Evolutionary conservation across 106 monocot genomes (phyloP).

Genomic region (Vanilla planifolia): DNA sequence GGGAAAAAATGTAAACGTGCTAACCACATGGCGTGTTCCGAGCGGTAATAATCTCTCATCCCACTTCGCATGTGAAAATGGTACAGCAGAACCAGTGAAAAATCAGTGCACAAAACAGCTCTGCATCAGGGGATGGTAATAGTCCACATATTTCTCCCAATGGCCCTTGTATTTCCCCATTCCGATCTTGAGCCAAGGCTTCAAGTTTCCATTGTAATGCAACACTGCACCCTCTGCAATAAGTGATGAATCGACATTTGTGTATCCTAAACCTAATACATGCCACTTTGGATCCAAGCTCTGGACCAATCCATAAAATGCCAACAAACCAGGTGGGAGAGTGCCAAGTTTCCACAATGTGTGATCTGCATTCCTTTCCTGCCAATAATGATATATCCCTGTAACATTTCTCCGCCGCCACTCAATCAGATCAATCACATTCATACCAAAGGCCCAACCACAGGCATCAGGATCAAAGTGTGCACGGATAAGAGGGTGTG

Average conservation of each 20-base stretch:
- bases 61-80: no score
- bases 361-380: conserved; percentile 26
- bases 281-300: conserved; percentile 30
- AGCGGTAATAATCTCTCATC: no score
- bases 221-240: conserved; percentile 22
- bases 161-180: conserved; percentile 25
- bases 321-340: conserved; percentile 25
- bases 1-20: no score
- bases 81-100: not conserved
- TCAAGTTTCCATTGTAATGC: conserved; percentile 35
- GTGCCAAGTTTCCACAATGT: conserved; percentile 29
- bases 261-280: conserved; percentile 23
- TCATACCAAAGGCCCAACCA: conserved; percentile 39
- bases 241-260: conserved; percentile 12
- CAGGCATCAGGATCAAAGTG: conserved; percentile 26
- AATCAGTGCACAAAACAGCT: conserved; percentile 21
- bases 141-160: conserved; percentile 28
- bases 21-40: no score
- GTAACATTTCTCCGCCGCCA: conserved; percentile 26
- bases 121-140: conserved; percentile 28
- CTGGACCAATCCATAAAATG: conserved; percentile 19
- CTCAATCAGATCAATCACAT: conserved; percentile 23
- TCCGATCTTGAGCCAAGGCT: conserved; percentile 35
- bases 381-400: conserved; percentile 32
- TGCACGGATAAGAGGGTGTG: conserved; percentile 19